phyloP scores from a whole-genome alignment of 352 stramenopile species.

The Proteromonas lacertae region DNA sequence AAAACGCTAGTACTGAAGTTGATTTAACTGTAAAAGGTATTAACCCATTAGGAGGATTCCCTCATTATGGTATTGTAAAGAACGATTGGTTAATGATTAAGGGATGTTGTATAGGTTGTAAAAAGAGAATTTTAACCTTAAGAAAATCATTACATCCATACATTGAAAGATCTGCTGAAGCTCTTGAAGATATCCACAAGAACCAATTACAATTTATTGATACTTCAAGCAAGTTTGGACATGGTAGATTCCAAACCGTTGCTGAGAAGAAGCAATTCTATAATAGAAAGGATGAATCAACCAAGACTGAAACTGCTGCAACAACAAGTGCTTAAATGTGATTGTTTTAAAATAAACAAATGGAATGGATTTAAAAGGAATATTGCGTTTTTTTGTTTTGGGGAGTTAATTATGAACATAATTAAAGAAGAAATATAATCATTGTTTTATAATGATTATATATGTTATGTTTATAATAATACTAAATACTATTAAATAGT shows the following conservation, averaged over 20 bases:
- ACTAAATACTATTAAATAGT: too few relatives aligned
- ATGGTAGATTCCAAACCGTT: slow-evolving; percentile 97
- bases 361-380: too few relatives aligned
- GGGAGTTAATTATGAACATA: too few relatives aligned
- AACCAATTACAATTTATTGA: slow-evolving; percentile 56
- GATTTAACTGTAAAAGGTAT: slow-evolving; percentile 99
- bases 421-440: too few relatives aligned
- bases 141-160: slow-evolving; percentile 90
- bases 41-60: slow-evolving; percentile 95
- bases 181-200: too few relatives aligned
- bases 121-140: slow-evolving; percentile 92
- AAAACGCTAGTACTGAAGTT: slow-evolving; percentile 79
- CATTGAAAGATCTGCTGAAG: slow-evolving; percentile 75
- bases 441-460: too few relatives aligned
- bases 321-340: too few relatives aligned
- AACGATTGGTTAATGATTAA: slow-evolving; percentile 99
- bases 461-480: too few relatives aligned
- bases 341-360: too few relatives aligned
- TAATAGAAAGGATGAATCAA: too few relatives aligned
- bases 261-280: slow-evolving; percentile 98
- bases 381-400: too few relatives aligned
- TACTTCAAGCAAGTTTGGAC: slow-evolving; percentile 84
- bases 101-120: slow-evolving; percentile 77
- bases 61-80: slow-evolving; percentile 86
- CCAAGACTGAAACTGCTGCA: too few relatives aligned